phyloP scores from a whole-genome alignment of 2,329 filamentous ascomycete species.

The Arachnomyces sp. region DNA sequence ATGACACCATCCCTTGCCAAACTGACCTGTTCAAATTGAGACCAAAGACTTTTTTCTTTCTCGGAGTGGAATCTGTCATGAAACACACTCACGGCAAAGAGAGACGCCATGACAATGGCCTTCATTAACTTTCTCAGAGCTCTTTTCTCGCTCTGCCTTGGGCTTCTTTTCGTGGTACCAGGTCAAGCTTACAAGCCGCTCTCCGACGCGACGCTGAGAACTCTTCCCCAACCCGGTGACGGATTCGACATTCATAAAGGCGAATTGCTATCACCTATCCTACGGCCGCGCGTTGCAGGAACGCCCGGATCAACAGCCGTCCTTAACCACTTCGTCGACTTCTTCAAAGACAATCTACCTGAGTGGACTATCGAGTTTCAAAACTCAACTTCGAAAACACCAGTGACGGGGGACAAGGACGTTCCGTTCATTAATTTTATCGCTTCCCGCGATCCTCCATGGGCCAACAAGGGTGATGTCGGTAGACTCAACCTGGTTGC shows the following conservation, averaged over 20 bases:
- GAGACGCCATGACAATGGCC: slow-evolving; percentile 16
- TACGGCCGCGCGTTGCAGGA: slow-evolving; percentile 81
- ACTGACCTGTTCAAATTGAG: too few species aligned
- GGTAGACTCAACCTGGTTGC: slow-evolving; percentile 79
- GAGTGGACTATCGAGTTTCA: slow-evolving; percentile 76
- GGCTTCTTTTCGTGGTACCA: slow-evolving; percentile 14
- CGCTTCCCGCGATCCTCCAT: slow-evolving; percentile 80
- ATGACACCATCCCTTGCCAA: too few species aligned
- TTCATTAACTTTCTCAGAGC: slow-evolving; percentile 18
- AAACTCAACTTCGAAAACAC: slow-evolving; percentile 82
- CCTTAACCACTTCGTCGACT: slow-evolving; percentile 74
- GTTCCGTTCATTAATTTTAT: slow-evolving; percentile 85
- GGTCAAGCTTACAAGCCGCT: slow-evolving; percentile 51
- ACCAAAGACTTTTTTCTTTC: too few species aligned
- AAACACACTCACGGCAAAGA: not conserved
- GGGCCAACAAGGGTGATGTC: slow-evolving; percentile 65
- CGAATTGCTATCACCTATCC: slow-evolving; percentile 72
- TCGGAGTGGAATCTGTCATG: too few species aligned
- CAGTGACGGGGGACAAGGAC: slow-evolving; percentile 60
- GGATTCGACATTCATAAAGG: slow-evolving; percentile 76
- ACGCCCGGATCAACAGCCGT: slow-evolving; percentile 66
- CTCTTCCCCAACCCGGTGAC: slow-evolving; percentile 61
- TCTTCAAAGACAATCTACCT: slow-evolving; percentile 68
- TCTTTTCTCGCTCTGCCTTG: slow-evolving; percentile 8
- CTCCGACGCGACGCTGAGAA: slow-evolving; percentile 65